These are phyloP conservation scores for Cladosporium oxysporum DNA, from an alignment of 2,329 filamentous ascomycete genomes.

Conservation along the genomic window DNA sequence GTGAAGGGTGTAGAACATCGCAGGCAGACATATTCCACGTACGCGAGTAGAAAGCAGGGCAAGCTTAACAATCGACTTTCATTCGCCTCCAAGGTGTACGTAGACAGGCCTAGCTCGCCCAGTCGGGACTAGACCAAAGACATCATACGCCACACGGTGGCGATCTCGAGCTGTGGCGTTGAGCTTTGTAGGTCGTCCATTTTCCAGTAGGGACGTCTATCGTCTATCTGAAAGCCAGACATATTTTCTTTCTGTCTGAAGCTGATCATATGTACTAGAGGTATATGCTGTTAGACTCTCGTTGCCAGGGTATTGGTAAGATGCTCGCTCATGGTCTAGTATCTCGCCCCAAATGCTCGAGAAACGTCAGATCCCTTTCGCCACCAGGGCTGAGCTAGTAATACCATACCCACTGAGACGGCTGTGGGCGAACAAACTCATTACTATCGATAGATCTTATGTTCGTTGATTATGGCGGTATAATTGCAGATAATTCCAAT, in stretches of 20 bases:
- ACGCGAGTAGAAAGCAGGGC: constrained; percentile 8
- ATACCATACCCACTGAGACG: too few species aligned
- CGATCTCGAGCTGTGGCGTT: constrained; percentile 8
- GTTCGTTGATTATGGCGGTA: too few species aligned
- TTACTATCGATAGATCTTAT: too few species aligned
- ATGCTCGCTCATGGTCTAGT: background rate
- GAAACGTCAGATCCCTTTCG: too few species aligned
- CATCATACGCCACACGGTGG: background rate
- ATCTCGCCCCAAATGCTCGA: too few species aligned
- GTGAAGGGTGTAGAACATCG: constrained; percentile 17
- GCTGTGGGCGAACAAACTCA: too few species aligned
- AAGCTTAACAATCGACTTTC: constrained; percentile 11
- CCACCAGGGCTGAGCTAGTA: too few species aligned
- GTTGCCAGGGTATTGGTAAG: background rate
- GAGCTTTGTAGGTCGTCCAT: background rate
- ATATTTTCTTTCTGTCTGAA: too few species aligned
- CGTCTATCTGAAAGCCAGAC: too few species aligned
- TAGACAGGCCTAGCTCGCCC: constrained; percentile 11
- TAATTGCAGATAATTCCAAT: too few species aligned
- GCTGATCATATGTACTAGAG: too few species aligned
- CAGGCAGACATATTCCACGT: constrained; percentile 19
- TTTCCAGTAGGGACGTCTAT: background rate
- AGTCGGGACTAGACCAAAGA: constrained; percentile 1
- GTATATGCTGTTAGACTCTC: background rate
- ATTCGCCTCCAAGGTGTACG: constrained; percentile 16